Evolutionary conservation across 2,329 filamentous ascomycete genomes (phyloP).

Genomic region (Fusarium sp.): DNA sequence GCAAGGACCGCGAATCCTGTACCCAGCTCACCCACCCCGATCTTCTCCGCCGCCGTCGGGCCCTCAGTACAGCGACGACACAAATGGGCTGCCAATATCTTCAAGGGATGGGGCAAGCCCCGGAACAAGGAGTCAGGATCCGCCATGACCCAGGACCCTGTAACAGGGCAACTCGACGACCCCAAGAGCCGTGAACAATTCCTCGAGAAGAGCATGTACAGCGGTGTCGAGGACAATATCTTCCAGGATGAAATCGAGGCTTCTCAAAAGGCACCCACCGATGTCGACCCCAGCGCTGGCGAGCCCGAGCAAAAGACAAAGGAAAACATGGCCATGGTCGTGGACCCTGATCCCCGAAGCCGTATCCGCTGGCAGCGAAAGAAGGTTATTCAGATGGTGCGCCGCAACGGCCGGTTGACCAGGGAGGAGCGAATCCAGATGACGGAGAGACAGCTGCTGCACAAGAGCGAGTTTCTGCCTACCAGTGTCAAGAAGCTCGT

Average conservation of each 20-base stretch:
- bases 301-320: slow-evolving; percentile 53
- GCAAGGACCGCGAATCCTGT: slow-evolving; percentile 39
- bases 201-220: slow-evolving; percentile 53
- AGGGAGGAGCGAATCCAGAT: slow-evolving; percentile 75
- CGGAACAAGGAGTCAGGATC: slow-evolving; percentile 49
- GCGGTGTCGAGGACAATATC: slow-evolving; percentile 65
- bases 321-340: slow-evolving; percentile 68
- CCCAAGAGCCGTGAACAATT: slow-evolving; percentile 57
- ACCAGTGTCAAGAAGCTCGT: slow-evolving; percentile 94
- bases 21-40: slow-evolving; percentile 29
- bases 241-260: slow-evolving; percentile 69
- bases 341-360: slow-evolving; percentile 79
- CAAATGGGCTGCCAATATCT: slow-evolving; percentile 57
- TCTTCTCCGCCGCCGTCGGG: slow-evolving; percentile 29
- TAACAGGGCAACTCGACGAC: slow-evolving; percentile 54
- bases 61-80: slow-evolving; percentile 51
- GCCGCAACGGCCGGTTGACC: slow-evolving; percentile 63
- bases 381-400: slow-evolving; percentile 82
- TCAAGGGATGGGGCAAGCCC: slow-evolving; percentile 52
- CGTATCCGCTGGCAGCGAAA: slow-evolving; percentile 83
- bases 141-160: slow-evolving; percentile 39
- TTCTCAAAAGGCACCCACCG: slow-evolving; percentile 31
- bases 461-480: slow-evolving; percentile 77
- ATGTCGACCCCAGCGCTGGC: slow-evolving; percentile 43
- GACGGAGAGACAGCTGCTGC: slow-evolving; percentile 64